Evolutionary conservation across 495 filamentous ascomycete genomes (phyloP), one percentile per base, ranked within the genome.

Genomic region (Acidomyces sp.): DNA sequence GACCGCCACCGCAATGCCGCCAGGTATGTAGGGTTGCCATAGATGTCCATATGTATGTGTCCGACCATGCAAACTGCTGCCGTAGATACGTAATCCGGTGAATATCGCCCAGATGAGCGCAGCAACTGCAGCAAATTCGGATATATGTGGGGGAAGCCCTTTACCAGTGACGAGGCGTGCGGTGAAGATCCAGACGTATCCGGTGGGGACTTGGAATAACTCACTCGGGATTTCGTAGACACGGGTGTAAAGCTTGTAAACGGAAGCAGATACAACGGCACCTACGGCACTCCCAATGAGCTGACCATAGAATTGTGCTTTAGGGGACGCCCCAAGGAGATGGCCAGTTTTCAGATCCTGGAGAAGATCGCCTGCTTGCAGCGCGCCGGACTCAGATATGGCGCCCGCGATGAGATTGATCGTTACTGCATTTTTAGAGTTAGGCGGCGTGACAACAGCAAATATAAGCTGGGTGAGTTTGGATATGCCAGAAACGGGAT

Each of bases 281-380:
- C 90, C 90, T n/a, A 85, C 76, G 0, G 83, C 71, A 28, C 77
- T 82, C 9, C 90, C 90, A 34, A 99, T 85, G 15, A 96, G 77
- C 55, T 96, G 92, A 1, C 90, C 90, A 62, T 80, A 93, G 61
- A 99, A 96, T 52, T 99, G 90, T 1, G 92, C 92, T 39, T 80
- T 88, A 11, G 92, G 90, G 9, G 85, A 74, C 6, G 90, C 90
- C 11, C 86, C 85, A 3, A 99, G 69, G 0, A 99, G 64, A 60
- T 99, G 85, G 3, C 90, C 90, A 0, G 90, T 94, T 59, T 99
- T 99, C 23, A 99, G 72, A 55, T 99, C 90, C 52, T 99, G 90
- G 82, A 99, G 86, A 55, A 99, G 77, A 56, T 99, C 90, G 10
- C 90, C 90, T 3, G 90, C 92, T 63, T 99, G 92, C 23, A 93